Evolutionary conservation across 495 filamentous ascomycete genomes (phyloP), one percentile per base, ranked within the genome.

Genomic region (Aspergillus saccharolyticus): DNA sequence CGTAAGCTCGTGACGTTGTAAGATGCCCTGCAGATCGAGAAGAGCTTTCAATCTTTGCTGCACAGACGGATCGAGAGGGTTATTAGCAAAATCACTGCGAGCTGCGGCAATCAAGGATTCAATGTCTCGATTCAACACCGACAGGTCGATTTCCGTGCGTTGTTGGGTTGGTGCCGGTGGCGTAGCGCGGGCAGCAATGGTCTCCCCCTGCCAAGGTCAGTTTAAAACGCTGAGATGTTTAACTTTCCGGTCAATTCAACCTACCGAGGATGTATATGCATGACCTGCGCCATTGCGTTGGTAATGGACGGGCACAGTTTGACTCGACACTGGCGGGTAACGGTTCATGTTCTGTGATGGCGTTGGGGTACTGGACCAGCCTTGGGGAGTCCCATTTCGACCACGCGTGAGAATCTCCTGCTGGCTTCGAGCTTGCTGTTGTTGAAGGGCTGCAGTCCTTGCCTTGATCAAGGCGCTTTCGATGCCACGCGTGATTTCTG

Each of bases 381-480:
- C 68, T 21, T 80, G 80, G 46, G 80, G 73, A 44, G 81, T 73
- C 54, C 78, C 66, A 68, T 69, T 78, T 46, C 87, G 81, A 42
- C 71, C 73, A 56, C 84, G 83, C 19, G 75, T 77, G 54, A 86
- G 74, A 9, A 85, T 66, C 47, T 89, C 85, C 51, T 83, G 82
- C 61, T 88, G 86, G 43, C 76, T 75, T 58, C 84, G 80, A 42
- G 81, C 82, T 66, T 89, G 87, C 59, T 90, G 83, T 48, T 83
- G 80, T 55, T 90, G 83, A 52, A 90, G 70, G 50, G 86, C 83
- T 16, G 83, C 86, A 9, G 90, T 95, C 56, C 88, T 83, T 7
- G 88, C 89, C 69, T 91, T 96, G 66, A 96, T 90, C 56, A 98
- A 77, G 16, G 92, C 90, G 74, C 87, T 96, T 68, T 98, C 94